Evolutionary conservation across 257 asterid genomes (phyloP).

Genomic region (Nicotiana noctiflora): DNA sequence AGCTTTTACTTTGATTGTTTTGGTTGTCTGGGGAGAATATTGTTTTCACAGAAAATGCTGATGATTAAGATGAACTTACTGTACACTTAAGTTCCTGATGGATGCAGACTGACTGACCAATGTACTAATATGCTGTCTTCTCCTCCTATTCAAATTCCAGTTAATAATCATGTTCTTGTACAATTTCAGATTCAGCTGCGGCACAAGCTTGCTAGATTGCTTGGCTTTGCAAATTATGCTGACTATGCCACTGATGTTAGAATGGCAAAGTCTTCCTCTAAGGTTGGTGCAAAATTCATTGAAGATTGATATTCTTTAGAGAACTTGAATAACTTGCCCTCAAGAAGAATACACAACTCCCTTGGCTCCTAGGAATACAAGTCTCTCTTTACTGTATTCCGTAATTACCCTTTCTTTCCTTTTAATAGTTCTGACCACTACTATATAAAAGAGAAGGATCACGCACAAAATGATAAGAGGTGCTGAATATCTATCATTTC

Average conservation of each 20-base stretch:
- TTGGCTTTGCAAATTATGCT: constrained; percentile 78
- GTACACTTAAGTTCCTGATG: background rate
- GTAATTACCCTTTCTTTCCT: background rate
- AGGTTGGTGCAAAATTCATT: constrained; percentile 44
- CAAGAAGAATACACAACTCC: background rate
- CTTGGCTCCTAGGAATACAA: background rate
- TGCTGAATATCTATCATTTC: no score
- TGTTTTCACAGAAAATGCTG: background rate
- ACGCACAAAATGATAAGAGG: no score
- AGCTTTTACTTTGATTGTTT: background rate
- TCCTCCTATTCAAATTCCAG: background rate
- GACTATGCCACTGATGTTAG: constrained; percentile 61
- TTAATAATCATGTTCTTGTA: constrained; percentile 14
- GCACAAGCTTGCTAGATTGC: constrained; percentile 86
- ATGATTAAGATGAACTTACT: background rate
- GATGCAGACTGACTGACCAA: background rate
- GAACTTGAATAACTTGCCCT: background rate
- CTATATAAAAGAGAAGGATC: no score
- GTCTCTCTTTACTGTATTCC: background rate
- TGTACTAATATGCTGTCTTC: background rate
- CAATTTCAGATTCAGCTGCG: constrained; percentile 68
- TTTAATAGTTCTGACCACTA: background rate
- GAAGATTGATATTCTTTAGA: constrained; percentile 1
- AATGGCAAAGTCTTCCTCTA: constrained; percentile 75
- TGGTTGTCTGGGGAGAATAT: background rate